Base-by-base conservation (phyloP, 257 asterid genomes). In the Cruciata laevipes region DNA sequence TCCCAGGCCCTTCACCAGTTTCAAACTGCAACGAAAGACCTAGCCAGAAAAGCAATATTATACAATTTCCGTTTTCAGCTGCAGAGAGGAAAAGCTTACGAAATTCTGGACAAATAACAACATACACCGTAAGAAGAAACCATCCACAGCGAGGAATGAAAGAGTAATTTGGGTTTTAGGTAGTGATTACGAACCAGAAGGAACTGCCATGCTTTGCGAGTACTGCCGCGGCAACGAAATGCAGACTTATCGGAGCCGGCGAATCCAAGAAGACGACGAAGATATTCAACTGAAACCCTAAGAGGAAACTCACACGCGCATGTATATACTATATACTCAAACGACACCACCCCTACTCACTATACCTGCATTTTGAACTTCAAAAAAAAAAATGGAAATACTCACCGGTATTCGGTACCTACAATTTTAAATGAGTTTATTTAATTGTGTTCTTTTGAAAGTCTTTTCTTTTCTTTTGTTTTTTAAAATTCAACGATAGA, bases 1-100 rank as follows among this genome's bases (percentile, higher is more conserved):
- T 49, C 58, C 57, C 61, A 12, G 51, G 51, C 17, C 55, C 63
- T 69, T 24, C 74, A 7, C 52, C 70, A 53, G 55, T 12, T 2
- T 10, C 58, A 63, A 20, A 10, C 27, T 40, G 4, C 1, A 40
- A 61, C 27, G 53, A 33, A 11, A 67, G 20, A 7, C 63, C 77
- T 52, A 51, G 42, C 51, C 58, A 11, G n/a, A 40, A 16, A 65
- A 70, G 18, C 17, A 14, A 27, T 12, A 57, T 10, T 21, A 8
- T 27, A 4, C 35, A 0, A 58, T 10, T 13, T 13, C 78, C 51
- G 4, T 11, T 12, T 10, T 13, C 3, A 42, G 51, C 51, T 61
- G 63, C 67, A 6, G 5, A 30, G 33, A 64, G 47, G 70, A 63
- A 33, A 18, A 18, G 7, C 10, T 3, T 12, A 7, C 30, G 30